Evolutionary conservation across 441 rosid species (phyloP), one percentile per base, ranked within the genome.

Genomic region (Omphalea diandra): DNA sequence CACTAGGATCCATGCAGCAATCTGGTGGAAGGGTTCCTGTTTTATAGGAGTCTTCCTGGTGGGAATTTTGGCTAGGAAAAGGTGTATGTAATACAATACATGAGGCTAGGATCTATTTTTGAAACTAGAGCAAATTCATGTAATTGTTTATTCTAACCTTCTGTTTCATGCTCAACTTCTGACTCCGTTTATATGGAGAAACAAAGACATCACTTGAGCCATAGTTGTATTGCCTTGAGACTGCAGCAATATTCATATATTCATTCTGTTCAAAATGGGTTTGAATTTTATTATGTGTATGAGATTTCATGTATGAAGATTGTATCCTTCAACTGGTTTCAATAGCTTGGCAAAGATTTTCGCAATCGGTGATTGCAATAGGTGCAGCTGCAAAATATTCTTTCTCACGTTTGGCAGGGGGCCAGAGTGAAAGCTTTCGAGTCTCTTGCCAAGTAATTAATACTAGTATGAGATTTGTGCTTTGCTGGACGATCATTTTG

Each of bases 21-120:
- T 68, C 81, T 36, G 80, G 68, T 55, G 88, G 82, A 75, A 80
- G 84, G 66, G 84, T 86, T 68, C 88, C 75, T 53, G 83, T 84
- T 77, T 75, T 74, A 69, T 86, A 79, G 84, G 76, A 69, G 71
- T 63, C 68, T 27, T 44, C 33, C 68, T 14, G 62, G 49, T 58
- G 53, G 67, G 33, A 54, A 41, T 71, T 78, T 79, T 73, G 61
- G 70, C 55, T 71, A 54, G 75, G 71, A 60, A 17, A 80, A 72
- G 53, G 61, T 79, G 77, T 79, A 77, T 69, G 63, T 77, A 80
- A 68, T 78, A 61, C 77, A 61, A 46, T 75, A 75, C 72, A 58
- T 43, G 80, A 83, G 82, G 73, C 77, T 80, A 81, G 85, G 81
- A 65, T 76, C 72, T 75, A 78, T 68, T 82, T 82, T 80, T 77